Base-by-base conservation (phyloP, 2,329 filamentous ascomycete genomes). In the Epichloe glyceriae region DNA sequence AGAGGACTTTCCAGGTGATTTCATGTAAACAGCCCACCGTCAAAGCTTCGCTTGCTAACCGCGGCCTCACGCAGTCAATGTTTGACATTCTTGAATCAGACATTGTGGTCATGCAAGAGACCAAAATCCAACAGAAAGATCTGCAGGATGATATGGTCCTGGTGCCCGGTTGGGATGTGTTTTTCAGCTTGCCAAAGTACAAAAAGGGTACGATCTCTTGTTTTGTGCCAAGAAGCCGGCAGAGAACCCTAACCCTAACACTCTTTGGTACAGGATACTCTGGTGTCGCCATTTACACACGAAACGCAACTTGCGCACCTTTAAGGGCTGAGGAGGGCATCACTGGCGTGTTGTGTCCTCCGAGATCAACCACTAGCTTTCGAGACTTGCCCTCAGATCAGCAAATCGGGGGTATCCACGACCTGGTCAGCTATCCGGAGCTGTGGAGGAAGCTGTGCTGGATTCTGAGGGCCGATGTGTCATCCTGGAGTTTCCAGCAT, bases 321-420 rank as follows among this genome's bases (percentile, higher is more conserved):
- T 86, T 96, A 26, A 81, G 85, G 53, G 91, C 90, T 3, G 93
- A 98, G 68, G 91, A 97, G 70, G 93, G 93, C n/a, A 75, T 98
- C 50, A 85, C 88, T 0, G 93, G 93, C 15, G 72, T 88, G 5
- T 76, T 96, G 14, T 83, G 78, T 43, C 79, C 84, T 5, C 86
- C 88, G 0, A 85, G 80, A 58, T 85, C 85, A 0, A 74, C 79
- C 2, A 82, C 73, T 3, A 76, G 76, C 37, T 97, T 88, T 63
- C 78, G 84, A 55, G 83, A 93, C 52, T 78, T 95, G 5, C 83
- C 88, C 2, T 66, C 75, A 20, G 76, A 83, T 17, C 76, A 88
- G 55, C 83, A 83, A 59, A 95, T 98, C 53, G 93, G 93, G 4
- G 93, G 93, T 97, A 97, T 65, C 90, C 88, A 0, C 80, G 73